Base-by-base conservation (phyloP, 2,329 filamentous ascomycete species). In the Hyphodiscus sp. region DNA sequence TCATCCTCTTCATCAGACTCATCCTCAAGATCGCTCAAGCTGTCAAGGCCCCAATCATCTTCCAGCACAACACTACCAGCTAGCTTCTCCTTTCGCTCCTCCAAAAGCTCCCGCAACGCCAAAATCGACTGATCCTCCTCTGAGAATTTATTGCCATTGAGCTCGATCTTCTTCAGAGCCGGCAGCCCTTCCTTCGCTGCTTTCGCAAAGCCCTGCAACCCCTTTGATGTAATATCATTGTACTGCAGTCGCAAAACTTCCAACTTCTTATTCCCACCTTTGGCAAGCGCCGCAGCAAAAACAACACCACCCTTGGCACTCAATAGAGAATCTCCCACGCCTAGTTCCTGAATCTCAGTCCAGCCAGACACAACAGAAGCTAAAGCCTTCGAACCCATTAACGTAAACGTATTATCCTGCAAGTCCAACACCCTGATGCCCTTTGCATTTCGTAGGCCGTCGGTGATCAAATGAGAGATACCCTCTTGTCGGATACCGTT, bases 401-500 rank as follows among this genome's bases (percentile, higher is more conserved):
- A 71, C 10, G 92, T 97, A 70, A 97, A 97, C 0, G 94, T 97
- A 74, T 99, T 99, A 74, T 99, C 94, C 71, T 99, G 92, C 57
- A 99, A 76, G 74, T 99, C 94, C 50, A 99, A 74, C 15, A 91
- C 80, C 68, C 85, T 77, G 52, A 99, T 78, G 45, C 76, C 74
- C 30, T 75, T 77, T 49, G 89, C 82, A 64, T 89, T 79, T 59
- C 78, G 81, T 50, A 99, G 77, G 58, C 94, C 94, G 50, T 91
- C 78, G 56, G 81, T 84, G 59, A 99, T 75, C 53, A 99, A 76
- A 61, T 86, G 80, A 47, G 85, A 85, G 66, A 97, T 94, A 56
- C 94, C 94, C 71, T 97, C 91, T 68, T 92, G 89, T 44, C 94
- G 82, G 63, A 99, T 99, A 50, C 94, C 94, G 70, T 99, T 97